Base-by-base conservation (phyloP, 805 yeast genomes). In the Priceomyces carsonii region DNA sequence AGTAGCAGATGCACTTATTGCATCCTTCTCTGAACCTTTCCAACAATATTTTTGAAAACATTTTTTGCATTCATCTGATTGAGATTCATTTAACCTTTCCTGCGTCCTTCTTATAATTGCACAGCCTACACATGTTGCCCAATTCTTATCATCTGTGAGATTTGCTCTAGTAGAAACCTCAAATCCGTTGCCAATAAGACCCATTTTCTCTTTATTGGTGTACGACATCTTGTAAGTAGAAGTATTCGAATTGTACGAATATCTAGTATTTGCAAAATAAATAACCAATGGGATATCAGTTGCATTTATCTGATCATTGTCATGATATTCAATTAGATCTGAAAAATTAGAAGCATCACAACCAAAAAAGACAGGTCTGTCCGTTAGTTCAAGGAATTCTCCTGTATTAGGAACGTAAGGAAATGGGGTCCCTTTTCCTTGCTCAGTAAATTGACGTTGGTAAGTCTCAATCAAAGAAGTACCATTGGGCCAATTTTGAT, bases 41-140 rank as follows among this genome's bases (percentile, higher is more conserved):
- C 89, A 88, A 59, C 96, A 88, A 60, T 85, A 86, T 8, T 69
- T 66, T 18, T 66, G 59, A 58, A 88, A 85, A 57, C 96, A 88
- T 32, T 63, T 47, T 46, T 76, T 63, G 64, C 96, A 88, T 52
- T 84, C 87, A 2, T 71, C 79, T 6, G 79, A 66, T 38, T 82
- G 82, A 9, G 75, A 69, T 24, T 69, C 58, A 14, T 80, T 79
- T 24, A 71, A 61, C 53, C 90, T 71, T 59, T 86, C 93, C 51
- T 82, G 81, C 27, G 82, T 76, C 55, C 95, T 76, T 62, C 85
- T 80, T 38, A 86, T 70, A 29, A 87, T 72, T 5, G 95, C 95
- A 69, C 95, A 87, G 3, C 87, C 86, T 32, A 87, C 74, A 66
- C 95, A 87, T 3, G 79, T 75, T 26, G 75, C 66, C 82, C 86